phyloP scores from a whole-genome alignment of 257 asterid genomes.

The Nemophila menziesii region DNA sequence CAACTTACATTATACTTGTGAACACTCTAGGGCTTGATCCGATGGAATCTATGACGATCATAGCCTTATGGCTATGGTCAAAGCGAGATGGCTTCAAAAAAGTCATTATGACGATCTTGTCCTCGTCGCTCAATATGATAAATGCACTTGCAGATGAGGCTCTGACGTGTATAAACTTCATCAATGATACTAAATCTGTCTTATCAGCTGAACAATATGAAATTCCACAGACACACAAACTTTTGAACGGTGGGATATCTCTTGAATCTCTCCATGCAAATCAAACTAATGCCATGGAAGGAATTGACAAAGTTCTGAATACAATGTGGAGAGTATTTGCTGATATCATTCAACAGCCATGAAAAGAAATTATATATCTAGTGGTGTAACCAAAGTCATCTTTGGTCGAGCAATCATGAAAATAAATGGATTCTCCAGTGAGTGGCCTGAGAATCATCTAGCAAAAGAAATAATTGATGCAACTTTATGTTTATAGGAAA shows the following conservation, averaged over 20 bases:
- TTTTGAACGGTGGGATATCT: conserved; percentile 19
- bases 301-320: conserved; percentile 11
- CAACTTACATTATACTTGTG: conserved; percentile 35
- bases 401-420: too few species aligned
- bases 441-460: too few species aligned
- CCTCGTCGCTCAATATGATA: conserved; percentile 18
- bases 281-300: conserved; percentile 5
- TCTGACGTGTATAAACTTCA: too few species aligned
- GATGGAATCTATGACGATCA: conserved; percentile 26
- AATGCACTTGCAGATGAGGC: conserved; percentile 30
- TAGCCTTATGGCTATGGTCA: conserved; percentile 53
- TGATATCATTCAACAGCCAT: conserved; percentile 33
- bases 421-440: too few species aligned
- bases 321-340: conserved; percentile 23
- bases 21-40: conserved; percentile 37
- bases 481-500: too few species aligned
- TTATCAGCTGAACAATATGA: conserved; percentile 11
- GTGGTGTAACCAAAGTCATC: too few species aligned
- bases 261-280: conserved; percentile 19
- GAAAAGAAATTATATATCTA: conserved; percentile 8
- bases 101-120: conserved; percentile 20
- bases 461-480: too few species aligned
- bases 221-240: conserved; percentile 28
- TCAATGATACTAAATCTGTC: not conserved
- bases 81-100: conserved; percentile 23